phyloP scores from a whole-genome alignment of 192 early-diverging fungal species.

The Haplosporangium gracile region DNA sequence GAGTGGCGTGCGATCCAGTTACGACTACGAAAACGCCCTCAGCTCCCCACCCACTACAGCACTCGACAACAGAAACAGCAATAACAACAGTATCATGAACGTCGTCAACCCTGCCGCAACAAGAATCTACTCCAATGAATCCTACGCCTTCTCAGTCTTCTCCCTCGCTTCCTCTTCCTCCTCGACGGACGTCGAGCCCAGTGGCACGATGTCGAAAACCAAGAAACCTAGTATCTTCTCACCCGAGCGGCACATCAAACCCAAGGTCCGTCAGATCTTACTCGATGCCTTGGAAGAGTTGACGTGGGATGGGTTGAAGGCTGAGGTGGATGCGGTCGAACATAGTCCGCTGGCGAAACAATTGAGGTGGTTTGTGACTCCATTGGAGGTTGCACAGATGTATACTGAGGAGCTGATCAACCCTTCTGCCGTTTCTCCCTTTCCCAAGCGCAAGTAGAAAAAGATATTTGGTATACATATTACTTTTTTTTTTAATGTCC shows the following conservation, averaged over 20 bases:
- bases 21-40: background rate
- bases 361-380: conserved; percentile 38
- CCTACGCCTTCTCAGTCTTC: background rate
- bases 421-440: background rate
- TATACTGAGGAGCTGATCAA: conserved; percentile 12
- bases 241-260: background rate
- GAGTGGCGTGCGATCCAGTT: background rate
- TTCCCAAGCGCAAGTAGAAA: conserved; percentile 1
- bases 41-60: background rate
- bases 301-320: background rate
- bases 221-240: background rate
- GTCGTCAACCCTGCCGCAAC: no score
- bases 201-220: background rate
- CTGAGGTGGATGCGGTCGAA: conserved; percentile 25
- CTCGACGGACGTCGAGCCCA: background rate
- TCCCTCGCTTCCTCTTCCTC: background rate
- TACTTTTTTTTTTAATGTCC: no score
- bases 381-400: conserved; percentile 27
- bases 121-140: background rate
- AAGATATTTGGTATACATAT: background rate
- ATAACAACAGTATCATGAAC: background rate
- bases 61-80: background rate
- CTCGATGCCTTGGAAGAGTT: conserved; percentile 33
- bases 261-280: conserved; percentile 13
- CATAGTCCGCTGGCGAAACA: conserved; percentile 28